Base-by-base conservation (phyloP, 169 alveolate genomes). In the Cryptosporidium baileyi region DNA sequence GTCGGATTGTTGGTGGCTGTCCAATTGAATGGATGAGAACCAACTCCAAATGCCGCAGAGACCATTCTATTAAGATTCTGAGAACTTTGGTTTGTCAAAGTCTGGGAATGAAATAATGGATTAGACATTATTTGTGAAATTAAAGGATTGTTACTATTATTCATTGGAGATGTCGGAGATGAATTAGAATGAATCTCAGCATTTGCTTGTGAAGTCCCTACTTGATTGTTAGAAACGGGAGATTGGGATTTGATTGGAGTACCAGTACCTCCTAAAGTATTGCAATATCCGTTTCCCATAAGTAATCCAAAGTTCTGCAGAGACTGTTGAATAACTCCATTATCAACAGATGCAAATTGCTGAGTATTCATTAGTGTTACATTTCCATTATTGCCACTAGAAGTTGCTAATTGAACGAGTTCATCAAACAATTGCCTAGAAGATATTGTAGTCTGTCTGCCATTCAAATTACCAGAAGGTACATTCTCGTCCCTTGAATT, bases 381-480 rank as follows among this genome's bases (percentile, higher is more conserved):
- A 62, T 47, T 47, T 17, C 40, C 63, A 19, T 51, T 32, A 1
- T 38, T 45, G 1, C 67, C 52, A 6, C 74, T 17, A 3, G 85
- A 38, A 3, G 85, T 28, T 13, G 67, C 85, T 19, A 74, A 28
- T 24, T 74, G 85, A 17, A 74, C 65, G 3, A 74, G 28, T 45
- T 74, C 85, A 7, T 74, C 85, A 34, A 74, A 59, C 3, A 74
- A 45, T 5, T 65, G 81, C 13, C 36, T 74, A 6, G 85, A 54
- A 0, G 85, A 57, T 1, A 57, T 7, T 3, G 32, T 1, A 5
- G 63, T 13, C 38, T 52, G 63, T 30, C 44, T 63, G 26, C 45
- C 32, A 17, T 61, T 61, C 28, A 36, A 19, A 32, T 34, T 36
- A 1, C 32, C 9, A 13, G 62, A 24, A 2, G 61, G 9, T 11